Evolutionary conservation across 805 yeast genomes (phyloP).

Genomic region (Kodamaea laetipori): DNA sequence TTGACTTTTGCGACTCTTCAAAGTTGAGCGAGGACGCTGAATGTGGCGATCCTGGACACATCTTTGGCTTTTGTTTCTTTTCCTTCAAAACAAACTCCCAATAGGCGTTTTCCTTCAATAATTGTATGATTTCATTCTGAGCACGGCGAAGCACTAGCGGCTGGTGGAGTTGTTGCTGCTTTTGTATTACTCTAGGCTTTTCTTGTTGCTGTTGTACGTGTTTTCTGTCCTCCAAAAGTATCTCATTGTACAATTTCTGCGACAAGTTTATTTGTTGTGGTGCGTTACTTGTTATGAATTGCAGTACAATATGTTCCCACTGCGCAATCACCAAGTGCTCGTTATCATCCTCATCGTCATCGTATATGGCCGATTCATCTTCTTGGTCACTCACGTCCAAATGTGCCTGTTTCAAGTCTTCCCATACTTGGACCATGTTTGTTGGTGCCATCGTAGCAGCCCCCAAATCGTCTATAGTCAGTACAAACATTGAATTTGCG

Average conservation of each 20-base stretch:
- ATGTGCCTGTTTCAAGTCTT: constrained; percentile 19
- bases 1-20: too few relatives aligned
- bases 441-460: constrained; percentile 35
- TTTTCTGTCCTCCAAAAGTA: constrained; percentile 19
- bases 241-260: constrained; percentile 32
- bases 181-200: constrained; percentile 17
- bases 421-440: constrained; percentile 44
- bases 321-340: constrained; percentile 22
- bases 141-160: constrained; percentile 32
- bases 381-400: constrained; percentile 11
- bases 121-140: constrained; percentile 33
- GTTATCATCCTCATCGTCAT: constrained; percentile 8
- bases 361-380: constrained; percentile 6
- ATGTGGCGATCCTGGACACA: constrained; percentile 7
- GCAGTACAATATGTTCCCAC: constrained; percentile 41
- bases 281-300: constrained; percentile 45
- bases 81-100: constrained; percentile 11
- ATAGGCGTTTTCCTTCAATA: constrained; percentile 40
- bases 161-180: constrained; percentile 21
- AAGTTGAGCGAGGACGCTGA: constrained; percentile 3
- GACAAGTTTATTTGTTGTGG: constrained; percentile 54
- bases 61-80: constrained; percentile 1
- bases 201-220: constrained; percentile 27
- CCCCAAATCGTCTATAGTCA: constrained; percentile 28
- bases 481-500: constrained; percentile 1